Base-by-base conservation (phyloP, 73 alveolate species). In the Paramecium sexaurelia region DNA sequence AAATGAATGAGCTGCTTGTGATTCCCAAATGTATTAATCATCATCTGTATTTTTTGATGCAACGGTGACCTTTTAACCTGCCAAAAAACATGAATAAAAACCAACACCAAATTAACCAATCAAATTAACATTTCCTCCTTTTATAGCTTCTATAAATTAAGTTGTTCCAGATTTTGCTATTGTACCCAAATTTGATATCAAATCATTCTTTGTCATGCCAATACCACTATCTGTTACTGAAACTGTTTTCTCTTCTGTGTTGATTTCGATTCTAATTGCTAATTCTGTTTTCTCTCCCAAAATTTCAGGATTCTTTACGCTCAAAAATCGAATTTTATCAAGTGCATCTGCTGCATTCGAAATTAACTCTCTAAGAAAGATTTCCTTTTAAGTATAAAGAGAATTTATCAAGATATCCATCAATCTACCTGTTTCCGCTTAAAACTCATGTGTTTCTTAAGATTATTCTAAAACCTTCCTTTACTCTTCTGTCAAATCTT, bases 81-180 rank as follows among this genome's bases (percentile, higher is more conserved):
- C 99, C 93, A 98, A 94, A 98, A 96, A 98, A 84, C 99, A 93
- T 47, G 99, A 95, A 97, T 98, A 98, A 98, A 98, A 98, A 73
- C 99, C 99, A 61, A 98, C 99, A 75, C 99, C 99, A 94, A 99
- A 99, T 95, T 99, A 99, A 45, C 99, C 99, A 90, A 99, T 99
- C 86, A 98, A 93, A 84, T 96, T 97, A 11, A 92, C 93, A 55
- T 95, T 96, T 1, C 95, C 96, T 26, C 96, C 97, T 55, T 98
- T 97, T 39, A 98, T 98, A 20, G 99, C 99, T 94, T 98, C 99
- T 66, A 98, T 92, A 96, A 98, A 98, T 78, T 98, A 96, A 20
- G 99, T 98, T 66, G 99, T 98, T 82, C 99, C 99, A 55, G 99
- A 98, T 92, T 98, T 98, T 24, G 99, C 99, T 13, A 98, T 99